Base-by-base conservation (phyloP, 768 basidiomycete genomes). In the Pleurotus giganteus region DNA sequence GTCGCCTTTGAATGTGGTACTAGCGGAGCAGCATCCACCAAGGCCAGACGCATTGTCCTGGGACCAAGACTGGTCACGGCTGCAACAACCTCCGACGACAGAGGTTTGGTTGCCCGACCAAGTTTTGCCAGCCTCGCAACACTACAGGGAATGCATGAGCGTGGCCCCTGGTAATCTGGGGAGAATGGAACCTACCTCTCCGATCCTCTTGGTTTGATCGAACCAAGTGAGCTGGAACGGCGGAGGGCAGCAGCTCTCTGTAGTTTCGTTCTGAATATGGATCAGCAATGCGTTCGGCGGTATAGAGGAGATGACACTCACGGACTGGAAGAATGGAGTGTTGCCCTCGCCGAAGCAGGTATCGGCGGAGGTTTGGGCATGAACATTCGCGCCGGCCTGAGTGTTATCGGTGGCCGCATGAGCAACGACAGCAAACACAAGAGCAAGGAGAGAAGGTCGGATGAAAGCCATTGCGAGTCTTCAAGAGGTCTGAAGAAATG, bases 381-480 rank as follows among this genome's bases (percentile, higher is more conserved):
- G 46, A 26, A 15, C 46, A 31, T 15, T 29, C 21, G 49, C 49
- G n/a, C 19, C 24, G n/a, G 15, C 27, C 32, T 51, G 49, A 13
- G 32, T 17, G 21, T 51, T 51, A 24, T 51, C 49, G 21, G 19
- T 34, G 11, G 49, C 49, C 11, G 49, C 49, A 8, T 36, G n/a
- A 34, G 34, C 15, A 19, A 26, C 31, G 17, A 34, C 27, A 9
- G 49, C 49, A 37, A 51, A 15, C 32, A 37, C 49, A 34, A 51
- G 34, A 24, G 49, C 49, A 24, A 28, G 9, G 49, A 34, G 34
- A 36, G 15, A n/a, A 24, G 21, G 13, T 47, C 24, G n/a, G 46
- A 29, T 47, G 46, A 47, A 47, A 27, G 46, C 46, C 46, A 47
- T 47, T 47, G n/a, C n/a, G n/a, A n/a, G n/a, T n/a, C n/a, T n/a